These are phyloP conservation scores for Rhexocercosporidium sp. DNA, from an alignment of 2,329 filamentous ascomycete genomes.

Conservation along the genomic window DNA sequence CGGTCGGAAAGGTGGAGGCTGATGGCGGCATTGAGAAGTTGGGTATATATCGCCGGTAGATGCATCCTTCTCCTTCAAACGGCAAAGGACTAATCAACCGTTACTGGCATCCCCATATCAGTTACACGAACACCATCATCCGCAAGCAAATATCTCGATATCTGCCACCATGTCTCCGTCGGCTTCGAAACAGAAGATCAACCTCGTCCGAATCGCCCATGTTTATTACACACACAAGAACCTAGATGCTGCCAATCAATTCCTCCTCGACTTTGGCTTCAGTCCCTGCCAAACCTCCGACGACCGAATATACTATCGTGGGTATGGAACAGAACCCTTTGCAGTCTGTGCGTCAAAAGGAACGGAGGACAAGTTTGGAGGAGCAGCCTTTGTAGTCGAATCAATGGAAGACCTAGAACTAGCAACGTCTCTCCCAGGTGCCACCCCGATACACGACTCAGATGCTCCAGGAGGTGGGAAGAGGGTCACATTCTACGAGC, in stretches of 20 bases:
- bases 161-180: constrained; percentile 31
- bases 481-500: constrained; percentile 55
- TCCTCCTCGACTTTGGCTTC: constrained; percentile 38
- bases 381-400: constrained; percentile 62
- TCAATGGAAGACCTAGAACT: constrained; percentile 58
- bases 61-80: background rate
- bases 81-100: background rate
- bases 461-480: constrained; percentile 60
- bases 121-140: background rate
- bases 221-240: constrained; percentile 37
- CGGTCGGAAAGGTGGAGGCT: background rate
- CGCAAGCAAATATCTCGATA: background rate
- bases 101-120: background rate
- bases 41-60: constrained; percentile 6
- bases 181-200: constrained; percentile 41
- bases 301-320: constrained; percentile 61
- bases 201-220: constrained; percentile 35
- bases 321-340: constrained; percentile 65
- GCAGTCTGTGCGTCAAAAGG: constrained; percentile 59
- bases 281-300: constrained; percentile 22
- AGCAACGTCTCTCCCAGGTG: constrained; percentile 53
- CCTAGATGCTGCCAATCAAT: constrained; percentile 30
- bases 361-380: constrained; percentile 57
- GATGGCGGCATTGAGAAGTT: background rate
- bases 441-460: constrained; percentile 54